phyloP scores from a whole-genome alignment of 1,284 basidiomycete species.

The Mycosarcoma mackinlayi region DNA sequence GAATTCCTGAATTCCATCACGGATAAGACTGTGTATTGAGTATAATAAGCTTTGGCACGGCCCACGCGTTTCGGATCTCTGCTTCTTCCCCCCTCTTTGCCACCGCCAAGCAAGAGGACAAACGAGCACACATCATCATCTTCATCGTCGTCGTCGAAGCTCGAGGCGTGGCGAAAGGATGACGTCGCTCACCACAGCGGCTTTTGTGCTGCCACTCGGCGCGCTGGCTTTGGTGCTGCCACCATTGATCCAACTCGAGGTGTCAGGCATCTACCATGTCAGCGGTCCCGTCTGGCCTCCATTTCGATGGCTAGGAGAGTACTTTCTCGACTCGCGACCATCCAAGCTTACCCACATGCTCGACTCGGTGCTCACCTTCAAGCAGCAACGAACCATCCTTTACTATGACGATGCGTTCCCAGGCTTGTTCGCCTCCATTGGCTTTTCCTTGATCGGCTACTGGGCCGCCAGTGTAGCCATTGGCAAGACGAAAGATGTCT shows the following conservation, averaged over 20 bases:
- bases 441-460: slow-evolving; percentile 46
- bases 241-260: slow-evolving; percentile 30
- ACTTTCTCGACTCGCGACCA: slow-evolving; percentile 14
- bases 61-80: no score
- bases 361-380: neutral
- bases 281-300: slow-evolving; percentile 22
- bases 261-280: slow-evolving; percentile 1
- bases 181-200: slow-evolving; percentile 20
- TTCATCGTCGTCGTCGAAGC: no score
- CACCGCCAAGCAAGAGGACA: no score
- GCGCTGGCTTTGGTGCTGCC: slow-evolving; percentile 20
- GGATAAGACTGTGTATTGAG: no score
- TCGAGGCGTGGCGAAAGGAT: no score
- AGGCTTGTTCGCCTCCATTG: slow-evolving; percentile 42
- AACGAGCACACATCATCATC: no score
- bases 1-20: no score
- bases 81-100: no score
- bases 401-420: slow-evolving; percentile 50
- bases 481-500: slow-evolving; percentile 45
- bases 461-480: slow-evolving; percentile 44
- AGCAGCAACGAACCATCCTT: slow-evolving; percentile 10
- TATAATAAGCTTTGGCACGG: no score
- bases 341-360: slow-evolving; percentile 13
- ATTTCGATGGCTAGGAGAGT: slow-evolving; percentile 17
- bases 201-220: slow-evolving; percentile 25